phyloP scores from a whole-genome alignment of 164 flowering plant genomes.

The Chimonanthus praecox region DNA sequence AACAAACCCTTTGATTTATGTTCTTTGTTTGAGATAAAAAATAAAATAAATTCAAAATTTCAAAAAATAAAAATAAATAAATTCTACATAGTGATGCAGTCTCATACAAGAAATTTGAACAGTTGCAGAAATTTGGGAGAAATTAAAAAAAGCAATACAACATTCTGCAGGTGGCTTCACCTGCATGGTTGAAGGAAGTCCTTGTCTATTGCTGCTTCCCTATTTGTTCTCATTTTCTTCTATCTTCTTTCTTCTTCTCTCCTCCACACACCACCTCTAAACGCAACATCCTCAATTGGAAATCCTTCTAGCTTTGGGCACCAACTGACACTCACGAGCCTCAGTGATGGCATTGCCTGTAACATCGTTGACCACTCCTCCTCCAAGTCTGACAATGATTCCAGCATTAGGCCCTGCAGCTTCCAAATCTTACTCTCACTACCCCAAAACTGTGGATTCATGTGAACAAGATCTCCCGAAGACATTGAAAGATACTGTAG shows the following conservation, averaged over 20 bases:
- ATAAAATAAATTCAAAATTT: too few species aligned
- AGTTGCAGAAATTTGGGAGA: too few species aligned
- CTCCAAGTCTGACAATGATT: slow-evolving; percentile 32
- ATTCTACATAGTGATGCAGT: too few species aligned
- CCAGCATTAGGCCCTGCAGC: slow-evolving; percentile 39
- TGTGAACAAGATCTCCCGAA: slow-evolving; percentile 28
- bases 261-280: slow-evolving; percentile 48
- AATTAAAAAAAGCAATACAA: too few species aligned
- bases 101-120: too few species aligned
- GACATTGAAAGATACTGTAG: slow-evolving; percentile 31
- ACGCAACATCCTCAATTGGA: slow-evolving; percentile 40
- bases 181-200: too few species aligned
- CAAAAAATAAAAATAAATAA: too few species aligned
- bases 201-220: neutral
- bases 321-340: slow-evolving; percentile 31
- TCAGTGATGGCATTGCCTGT: slow-evolving; percentile 35
- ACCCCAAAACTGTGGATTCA: slow-evolving; percentile 35
- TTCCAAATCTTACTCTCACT: slow-evolving; percentile 24
- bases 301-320: slow-evolving; percentile 36
- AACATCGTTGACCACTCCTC: slow-evolving; percentile 32
- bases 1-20: too few species aligned
- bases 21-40: too few species aligned
- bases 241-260: slow-evolving; percentile 22
- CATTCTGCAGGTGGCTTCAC: too few species aligned
- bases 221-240: neutral